A percentile compares a stretch with the other conserved stretches of the same genome.
phyloP scores from a whole-genome alignment of 306 rosid species.

The Gleditsia sinensis region DNA sequence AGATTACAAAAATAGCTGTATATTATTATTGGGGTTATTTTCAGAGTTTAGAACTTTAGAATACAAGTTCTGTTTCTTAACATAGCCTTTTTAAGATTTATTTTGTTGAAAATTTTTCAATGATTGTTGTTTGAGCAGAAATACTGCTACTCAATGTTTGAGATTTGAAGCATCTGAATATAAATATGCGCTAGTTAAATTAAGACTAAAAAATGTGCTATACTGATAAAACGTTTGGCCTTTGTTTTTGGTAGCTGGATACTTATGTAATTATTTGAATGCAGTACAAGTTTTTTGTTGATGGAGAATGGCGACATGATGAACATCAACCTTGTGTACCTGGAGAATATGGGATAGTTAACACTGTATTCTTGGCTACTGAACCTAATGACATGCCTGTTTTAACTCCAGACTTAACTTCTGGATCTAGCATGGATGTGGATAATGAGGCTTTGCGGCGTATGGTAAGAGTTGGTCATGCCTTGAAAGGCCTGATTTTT shows the following conservation, averaged over 20 bases:
- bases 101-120: background rate
- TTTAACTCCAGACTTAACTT: conserved; percentile 53
- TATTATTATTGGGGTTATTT: conserved; percentile 19
- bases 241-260: conserved; percentile 31
- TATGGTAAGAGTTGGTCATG: conserved; percentile 58
- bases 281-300: conserved; percentile 98
- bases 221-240: conserved; percentile 12
- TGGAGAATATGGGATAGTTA: conserved; percentile 84
- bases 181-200: background rate
- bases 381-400: conserved; percentile 64
- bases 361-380: conserved; percentile 72
- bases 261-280: conserved; percentile 37
- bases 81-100: background rate
- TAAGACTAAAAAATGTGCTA: background rate
- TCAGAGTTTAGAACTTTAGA: background rate
- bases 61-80: background rate
- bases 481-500: conserved; percentile 24
- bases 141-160: background rate
- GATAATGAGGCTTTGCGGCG: conserved; percentile 77
- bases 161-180: background rate
- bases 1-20: background rate
- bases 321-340: conserved; percentile 70
- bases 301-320: conserved; percentile 96
- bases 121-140: conserved; percentile 10
- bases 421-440: conserved; percentile 93